Percentiles rank a stretch among this genome's conserved stretches.
phyloP scores from a whole-genome alignment of 352 stramenopile genomes.

The Blastocystis sp. region DNA sequence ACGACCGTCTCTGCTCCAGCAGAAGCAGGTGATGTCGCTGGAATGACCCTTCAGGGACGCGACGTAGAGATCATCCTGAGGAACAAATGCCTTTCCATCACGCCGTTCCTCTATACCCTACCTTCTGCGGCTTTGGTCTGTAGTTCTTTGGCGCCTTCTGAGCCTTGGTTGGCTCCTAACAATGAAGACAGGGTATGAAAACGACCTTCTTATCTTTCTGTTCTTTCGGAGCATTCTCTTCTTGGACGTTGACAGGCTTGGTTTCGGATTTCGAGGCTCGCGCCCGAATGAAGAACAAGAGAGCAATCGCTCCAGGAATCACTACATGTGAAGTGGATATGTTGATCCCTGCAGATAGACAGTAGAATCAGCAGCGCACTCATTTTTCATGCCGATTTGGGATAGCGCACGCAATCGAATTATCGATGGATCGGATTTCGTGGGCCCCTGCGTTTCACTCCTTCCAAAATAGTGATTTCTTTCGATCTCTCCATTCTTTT shows the following conservation, averaged over 20 bases:
- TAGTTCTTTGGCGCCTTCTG: background rate
- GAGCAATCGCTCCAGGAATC: background rate
- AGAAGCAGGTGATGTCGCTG: background rate
- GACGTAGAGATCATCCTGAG: slow-evolving; percentile 19
- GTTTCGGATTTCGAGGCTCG: background rate
- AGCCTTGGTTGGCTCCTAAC: too few species aligned
- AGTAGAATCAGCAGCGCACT: background rate
- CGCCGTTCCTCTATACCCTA: too few species aligned
- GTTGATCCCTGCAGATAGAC: background rate
- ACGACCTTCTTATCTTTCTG: background rate
- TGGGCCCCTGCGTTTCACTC: background rate
- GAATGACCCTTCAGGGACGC: background rate
- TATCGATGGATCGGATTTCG: too few species aligned
- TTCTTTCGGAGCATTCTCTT: slow-evolving; percentile 30
- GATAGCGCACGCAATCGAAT: too few species aligned
- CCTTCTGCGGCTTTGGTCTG: background rate
- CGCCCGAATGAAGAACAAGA: background rate
- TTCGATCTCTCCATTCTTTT: slow-evolving; percentile 58
- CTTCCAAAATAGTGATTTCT: slow-evolving; percentile 18
- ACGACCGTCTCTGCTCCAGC: slow-evolving; percentile 8
- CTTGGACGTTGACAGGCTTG: background rate
- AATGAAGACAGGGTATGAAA: too few species aligned
- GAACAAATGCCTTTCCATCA: background rate
- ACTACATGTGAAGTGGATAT: background rate
- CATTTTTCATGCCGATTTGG: too few species aligned